Evolutionary conservation across 2,329 filamentous ascomycete genomes (phyloP).

Genomic region (Fusarium sp.): DNA sequence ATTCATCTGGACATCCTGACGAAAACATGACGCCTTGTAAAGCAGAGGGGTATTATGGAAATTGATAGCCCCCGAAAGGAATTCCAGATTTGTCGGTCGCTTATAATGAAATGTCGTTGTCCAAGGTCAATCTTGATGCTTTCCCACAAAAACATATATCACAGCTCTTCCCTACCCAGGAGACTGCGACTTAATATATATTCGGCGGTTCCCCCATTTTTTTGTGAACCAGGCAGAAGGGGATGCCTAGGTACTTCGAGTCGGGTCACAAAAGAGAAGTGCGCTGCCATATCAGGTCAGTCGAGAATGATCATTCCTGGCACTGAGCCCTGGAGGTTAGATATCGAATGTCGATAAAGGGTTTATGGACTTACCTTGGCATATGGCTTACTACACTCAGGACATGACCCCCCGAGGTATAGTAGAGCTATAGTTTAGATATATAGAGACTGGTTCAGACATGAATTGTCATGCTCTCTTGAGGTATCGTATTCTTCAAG

Average conservation of each 20-base stretch:
- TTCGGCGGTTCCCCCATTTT: no score
- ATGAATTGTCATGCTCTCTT: not conserved
- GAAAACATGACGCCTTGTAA: no score
- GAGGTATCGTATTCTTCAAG: not conserved
- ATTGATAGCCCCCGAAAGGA: rapidly evolving
- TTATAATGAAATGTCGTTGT: rapidly evolving
- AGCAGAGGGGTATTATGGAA: no score
- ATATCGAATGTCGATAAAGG: not conserved
- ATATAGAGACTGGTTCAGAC: not conserved
- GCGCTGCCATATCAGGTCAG: not conserved
- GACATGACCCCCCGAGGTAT: rapidly evolving
- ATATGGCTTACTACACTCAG: not conserved
- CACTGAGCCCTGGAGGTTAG: not conserved
- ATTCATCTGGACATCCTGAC: no score
- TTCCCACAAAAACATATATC: no score
- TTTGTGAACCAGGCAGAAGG: not conserved
- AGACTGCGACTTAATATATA: not conserved
- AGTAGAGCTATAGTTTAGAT: not conserved
- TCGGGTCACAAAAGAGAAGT: not conserved
- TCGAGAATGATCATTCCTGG: not conserved
- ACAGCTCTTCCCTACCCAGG: not conserved
- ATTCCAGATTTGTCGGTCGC: no score
- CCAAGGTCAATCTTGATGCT: no score
- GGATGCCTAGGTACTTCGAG: not conserved
- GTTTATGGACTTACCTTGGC: not conserved